Conservation (phyloP, 2,329 filamentous ascomycete species). For the Aspergillus sp. region DNA sequence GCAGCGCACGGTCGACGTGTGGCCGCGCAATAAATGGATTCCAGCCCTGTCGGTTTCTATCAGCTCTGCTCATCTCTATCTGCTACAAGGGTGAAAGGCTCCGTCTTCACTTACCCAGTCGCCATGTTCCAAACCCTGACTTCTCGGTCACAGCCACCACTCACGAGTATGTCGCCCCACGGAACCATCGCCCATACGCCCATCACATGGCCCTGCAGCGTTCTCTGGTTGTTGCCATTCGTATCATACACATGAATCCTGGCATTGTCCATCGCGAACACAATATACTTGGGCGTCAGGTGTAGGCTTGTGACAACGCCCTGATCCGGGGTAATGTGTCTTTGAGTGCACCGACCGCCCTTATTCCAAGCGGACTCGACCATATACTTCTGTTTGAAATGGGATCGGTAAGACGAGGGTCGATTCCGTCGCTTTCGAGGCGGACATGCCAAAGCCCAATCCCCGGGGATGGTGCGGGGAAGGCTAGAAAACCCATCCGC, state of each 20-base stretch:
- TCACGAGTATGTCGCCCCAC: constrained; percentile 90
- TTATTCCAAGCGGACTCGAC: constrained; percentile 95
- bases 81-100: constrained; percentile 2
- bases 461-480: constrained; percentile 25
- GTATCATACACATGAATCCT: constrained; percentile 98
- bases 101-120: constrained; percentile 56
- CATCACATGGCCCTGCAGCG: constrained; percentile 92
- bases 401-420: constrained; percentile 79
- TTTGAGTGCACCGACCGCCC: constrained; percentile 71
- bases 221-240: constrained; percentile 77
- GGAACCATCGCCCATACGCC: constrained; percentile 99
- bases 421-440: constrained; percentile 46
- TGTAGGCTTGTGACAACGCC: constrained; percentile 95
- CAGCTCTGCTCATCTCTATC: not conserved
- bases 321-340: constrained; percentile 90
- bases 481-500: constrained; percentile 42
- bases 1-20: constrained; percentile 93
- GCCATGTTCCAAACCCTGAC: constrained; percentile 95
- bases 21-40: constrained; percentile 76
- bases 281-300: constrained; percentile 89
- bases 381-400: constrained; percentile 96
- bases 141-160: constrained; percentile 91
- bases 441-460: constrained; percentile 23
- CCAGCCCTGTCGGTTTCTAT: constrained; percentile 46
- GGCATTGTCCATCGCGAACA: constrained; percentile 93